Base-by-base conservation (phyloP, 306 rosid genomes). In the Abrus precatorius region DNA sequence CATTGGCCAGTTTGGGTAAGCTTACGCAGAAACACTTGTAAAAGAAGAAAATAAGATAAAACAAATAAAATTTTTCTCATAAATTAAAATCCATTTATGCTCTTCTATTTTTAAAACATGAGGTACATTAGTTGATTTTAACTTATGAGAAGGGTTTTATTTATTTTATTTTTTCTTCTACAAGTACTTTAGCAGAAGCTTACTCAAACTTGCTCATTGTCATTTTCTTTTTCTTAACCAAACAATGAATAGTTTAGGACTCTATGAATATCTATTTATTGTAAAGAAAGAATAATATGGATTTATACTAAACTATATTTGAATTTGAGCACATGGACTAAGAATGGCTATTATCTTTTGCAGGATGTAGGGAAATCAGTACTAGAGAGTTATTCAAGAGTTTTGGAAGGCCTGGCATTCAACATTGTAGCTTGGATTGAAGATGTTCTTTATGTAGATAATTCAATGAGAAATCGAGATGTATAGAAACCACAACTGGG, bases 361-460 rank as follows among this genome's bases (percentile, higher is more conserved):
- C 87, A 91, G 96, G 96, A 91, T 84, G 90, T 91, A 32, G 96
- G 96, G 63, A 85, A 86, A 83, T 93, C 96, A 34, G 82, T 89
- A 12, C 81, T 91, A 43, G 95, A 91, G 83, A 86, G 96, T 66
- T 91, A 91, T 76, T 91, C 96, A 70, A 91, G 96, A 81, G 91
- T 91, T 41, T 84, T 91, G 73, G 96, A 91, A 77, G 86, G 96
- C 20, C 52, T 89, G 33, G 91, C 96, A 52, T 91, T 91, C 86
- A 91, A 91, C 86, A 81, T 86, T 53, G 96, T 91, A 61, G 93
- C 96, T 76, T 91, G 96, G 96, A 82, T 89, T 81, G 96, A 91
- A 80, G 96, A 89, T 87, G 93, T 91, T 75, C 82, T 86, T 65
- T 67, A 62, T 78, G 89, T 77, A 52, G 92, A 91, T 80, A 82